A percentile compares a stretch with the other conserved stretches of the same genome.
These are phyloP conservation scores for Monosporascus sp. DNA, from an alignment of 2,329 filamentous ascomycete genomes.

Conservation along the genomic window DNA sequence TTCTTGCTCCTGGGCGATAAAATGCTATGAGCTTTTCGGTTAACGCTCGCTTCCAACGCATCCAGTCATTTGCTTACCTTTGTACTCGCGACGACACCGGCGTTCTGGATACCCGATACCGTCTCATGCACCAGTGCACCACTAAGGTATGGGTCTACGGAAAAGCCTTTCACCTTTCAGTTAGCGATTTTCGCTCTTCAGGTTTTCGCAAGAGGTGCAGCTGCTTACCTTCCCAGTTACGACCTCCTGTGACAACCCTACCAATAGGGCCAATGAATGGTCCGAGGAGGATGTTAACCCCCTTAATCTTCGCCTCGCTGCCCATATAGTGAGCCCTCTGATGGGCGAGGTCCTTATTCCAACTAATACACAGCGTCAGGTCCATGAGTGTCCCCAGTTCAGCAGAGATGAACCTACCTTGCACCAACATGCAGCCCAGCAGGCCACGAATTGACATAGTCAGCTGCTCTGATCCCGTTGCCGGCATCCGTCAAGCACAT, in stretches of 20 bases:
- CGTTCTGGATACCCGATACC: constrained; percentile 35
- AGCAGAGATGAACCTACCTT: constrained; percentile 2
- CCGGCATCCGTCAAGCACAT: constrained; percentile 11
- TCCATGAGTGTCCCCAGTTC: no score
- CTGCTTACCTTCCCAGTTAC: constrained; percentile 41
- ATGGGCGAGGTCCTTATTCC: constrained; percentile 58
- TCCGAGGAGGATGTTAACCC: constrained; percentile 62
- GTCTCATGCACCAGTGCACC: constrained; percentile 42
- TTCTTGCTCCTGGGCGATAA: constrained; percentile 62
- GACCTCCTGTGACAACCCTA: constrained; percentile 43
- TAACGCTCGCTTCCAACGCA: constrained; percentile 21
- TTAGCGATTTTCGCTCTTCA: not conserved
- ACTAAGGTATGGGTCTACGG: constrained; percentile 33
- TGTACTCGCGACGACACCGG: constrained; percentile 20
- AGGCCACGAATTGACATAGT: constrained; percentile 12
- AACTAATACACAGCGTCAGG: constrained; percentile 44
- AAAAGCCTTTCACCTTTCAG: constrained; percentile 10
- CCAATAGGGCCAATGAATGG: constrained; percentile 55
- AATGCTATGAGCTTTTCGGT: constrained; percentile 60
- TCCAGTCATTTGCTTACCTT: constrained; percentile 4
- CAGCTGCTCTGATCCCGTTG: constrained; percentile 9
- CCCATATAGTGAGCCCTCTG: constrained; percentile 60
- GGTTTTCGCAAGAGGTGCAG: not conserved
- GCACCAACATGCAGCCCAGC: constrained; percentile 11
- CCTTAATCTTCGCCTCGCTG: constrained; percentile 58